Conservation (phyloP, 2,329 filamentous ascomycete species). For the Fusarium mundagurra region DNA sequence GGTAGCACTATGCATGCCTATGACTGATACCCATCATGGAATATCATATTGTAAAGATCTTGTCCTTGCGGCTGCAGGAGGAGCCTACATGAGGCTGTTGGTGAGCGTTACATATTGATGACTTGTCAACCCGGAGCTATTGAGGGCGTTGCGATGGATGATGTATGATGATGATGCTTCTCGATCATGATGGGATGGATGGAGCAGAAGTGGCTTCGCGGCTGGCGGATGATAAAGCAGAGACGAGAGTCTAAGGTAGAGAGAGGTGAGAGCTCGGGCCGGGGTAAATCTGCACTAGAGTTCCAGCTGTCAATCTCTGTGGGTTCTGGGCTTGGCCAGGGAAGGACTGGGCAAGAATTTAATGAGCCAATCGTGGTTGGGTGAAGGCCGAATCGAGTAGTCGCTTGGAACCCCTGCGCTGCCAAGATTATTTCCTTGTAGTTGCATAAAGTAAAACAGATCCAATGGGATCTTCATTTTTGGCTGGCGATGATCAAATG, state of each 20-base stretch:
- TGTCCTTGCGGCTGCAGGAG: background rate
- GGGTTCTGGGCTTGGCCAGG: slow-evolving; percentile 33
- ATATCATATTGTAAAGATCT: background rate
- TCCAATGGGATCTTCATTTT: background rate
- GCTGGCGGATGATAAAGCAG: slow-evolving; percentile 3
- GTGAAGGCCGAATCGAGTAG: slow-evolving; percentile 43
- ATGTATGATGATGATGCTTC: slow-evolving; percentile 19
- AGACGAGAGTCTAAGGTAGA: background rate
- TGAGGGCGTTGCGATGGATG: background rate
- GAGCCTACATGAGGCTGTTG: background rate
- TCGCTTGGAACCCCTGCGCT: slow-evolving; percentile 37
- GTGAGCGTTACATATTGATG: background rate
- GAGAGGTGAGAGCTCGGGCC: background rate
- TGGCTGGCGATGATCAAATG: background rate
- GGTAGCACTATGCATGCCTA: background rate
- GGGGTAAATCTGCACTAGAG: slow-evolving; percentile 23
- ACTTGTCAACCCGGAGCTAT: background rate
- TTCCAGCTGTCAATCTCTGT: slow-evolving; percentile 30
- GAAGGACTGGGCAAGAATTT: slow-evolving; percentile 26
- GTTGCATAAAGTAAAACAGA: slow-evolving; percentile 20
- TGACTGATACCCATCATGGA: background rate
- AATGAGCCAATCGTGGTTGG: slow-evolving; percentile 38
- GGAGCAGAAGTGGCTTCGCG: slow-evolving; percentile 18
- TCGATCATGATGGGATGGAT: slow-evolving; percentile 1
- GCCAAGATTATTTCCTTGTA: slow-evolving; percentile 12